Conservation (phyloP, 805 yeast species). For the Metschnikowia sp. region DNA sequence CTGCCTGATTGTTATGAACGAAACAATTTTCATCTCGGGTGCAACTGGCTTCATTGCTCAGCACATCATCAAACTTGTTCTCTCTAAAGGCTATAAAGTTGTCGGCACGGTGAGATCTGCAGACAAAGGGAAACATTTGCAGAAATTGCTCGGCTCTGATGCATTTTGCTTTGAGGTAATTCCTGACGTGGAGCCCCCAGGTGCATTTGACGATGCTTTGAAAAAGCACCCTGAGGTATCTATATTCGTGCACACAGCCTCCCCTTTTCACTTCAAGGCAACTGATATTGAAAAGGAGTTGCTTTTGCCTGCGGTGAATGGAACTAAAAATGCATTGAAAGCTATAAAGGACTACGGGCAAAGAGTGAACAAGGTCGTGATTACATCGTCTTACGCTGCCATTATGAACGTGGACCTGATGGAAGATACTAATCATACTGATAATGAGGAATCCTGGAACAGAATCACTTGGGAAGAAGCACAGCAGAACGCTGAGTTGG, state of each 20-base stretch:
- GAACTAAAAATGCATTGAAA: constrained; percentile 14
- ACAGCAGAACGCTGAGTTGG: constrained; percentile 1
- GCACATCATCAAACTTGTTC: constrained; percentile 20
- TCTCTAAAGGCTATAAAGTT: constrained; percentile 20
- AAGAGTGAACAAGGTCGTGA: constrained; percentile 10
- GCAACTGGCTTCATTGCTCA: constrained; percentile 31
- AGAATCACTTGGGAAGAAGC: constrained; percentile 48
- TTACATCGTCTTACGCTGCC: constrained; percentile 15
- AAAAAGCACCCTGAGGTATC: neutral
- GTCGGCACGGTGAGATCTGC: constrained; percentile 30
- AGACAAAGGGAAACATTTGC: constrained; percentile 20
- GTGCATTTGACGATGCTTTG: constrained; percentile 43
- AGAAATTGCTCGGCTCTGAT: constrained; percentile 24
- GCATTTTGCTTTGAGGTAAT: constrained; percentile 45
- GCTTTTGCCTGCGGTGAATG: constrained; percentile 4
- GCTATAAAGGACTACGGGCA: constrained; percentile 11
- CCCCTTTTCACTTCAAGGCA: constrained; percentile 49
- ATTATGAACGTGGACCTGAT: constrained; percentile 7
- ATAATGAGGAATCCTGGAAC: constrained; percentile 38
- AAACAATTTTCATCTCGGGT: constrained; percentile 23
- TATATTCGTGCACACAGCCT: constrained; percentile 50
- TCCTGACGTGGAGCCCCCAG: constrained; percentile 41
- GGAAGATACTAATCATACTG: constrained; percentile 1
- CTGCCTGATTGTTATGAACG: too few relatives aligned
- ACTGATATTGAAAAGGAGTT: constrained; percentile 45